Conservation (phyloP, 805 yeast genomes). For the Nakazawaea anatomiae region DNA sequence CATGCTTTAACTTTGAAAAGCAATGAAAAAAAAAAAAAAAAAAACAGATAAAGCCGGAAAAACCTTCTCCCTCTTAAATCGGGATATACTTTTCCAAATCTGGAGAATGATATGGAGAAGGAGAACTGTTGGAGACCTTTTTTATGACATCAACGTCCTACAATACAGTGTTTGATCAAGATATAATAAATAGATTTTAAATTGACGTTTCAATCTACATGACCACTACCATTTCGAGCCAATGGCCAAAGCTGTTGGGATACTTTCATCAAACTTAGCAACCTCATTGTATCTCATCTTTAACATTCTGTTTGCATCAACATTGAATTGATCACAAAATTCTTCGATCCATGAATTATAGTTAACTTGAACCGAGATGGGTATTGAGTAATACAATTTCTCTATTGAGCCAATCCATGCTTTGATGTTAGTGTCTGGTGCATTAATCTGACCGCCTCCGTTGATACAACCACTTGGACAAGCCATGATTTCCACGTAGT, state of each 20-base stretch:
- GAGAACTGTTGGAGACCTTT: not conserved
- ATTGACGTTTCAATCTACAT: not conserved
- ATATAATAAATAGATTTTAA: too few species aligned
- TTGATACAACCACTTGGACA: conserved; percentile 97
- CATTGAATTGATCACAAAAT: conserved; percentile 25
- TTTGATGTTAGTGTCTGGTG: conserved; percentile 30
- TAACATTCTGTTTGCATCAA: conserved; percentile 31
- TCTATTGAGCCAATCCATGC: conserved; percentile 37
- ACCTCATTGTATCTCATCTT: conserved; percentile 44
- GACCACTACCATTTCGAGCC: conserved; percentile 46
- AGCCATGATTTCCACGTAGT: conserved; percentile 93
- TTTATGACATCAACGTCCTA: not conserved
- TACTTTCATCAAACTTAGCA: conserved; percentile 44
- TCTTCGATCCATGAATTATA: conserved; percentile 25
- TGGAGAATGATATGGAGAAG: not conserved
- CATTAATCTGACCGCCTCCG: conserved; percentile 87
- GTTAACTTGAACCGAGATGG: conserved; percentile 9
- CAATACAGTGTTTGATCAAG: too few species aligned
- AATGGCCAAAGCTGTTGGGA: conserved; percentile 33
- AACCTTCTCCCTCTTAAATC: not conserved
- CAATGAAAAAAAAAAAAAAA: too few species aligned
- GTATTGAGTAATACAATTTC: conserved; percentile 29
- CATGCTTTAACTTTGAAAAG: too few species aligned
- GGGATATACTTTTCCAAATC: not conserved
- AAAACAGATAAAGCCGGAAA: not conserved